phyloP scores from a whole-genome alignment of 768 basidiomycete genomes.

The Kondoa subrosea region DNA sequence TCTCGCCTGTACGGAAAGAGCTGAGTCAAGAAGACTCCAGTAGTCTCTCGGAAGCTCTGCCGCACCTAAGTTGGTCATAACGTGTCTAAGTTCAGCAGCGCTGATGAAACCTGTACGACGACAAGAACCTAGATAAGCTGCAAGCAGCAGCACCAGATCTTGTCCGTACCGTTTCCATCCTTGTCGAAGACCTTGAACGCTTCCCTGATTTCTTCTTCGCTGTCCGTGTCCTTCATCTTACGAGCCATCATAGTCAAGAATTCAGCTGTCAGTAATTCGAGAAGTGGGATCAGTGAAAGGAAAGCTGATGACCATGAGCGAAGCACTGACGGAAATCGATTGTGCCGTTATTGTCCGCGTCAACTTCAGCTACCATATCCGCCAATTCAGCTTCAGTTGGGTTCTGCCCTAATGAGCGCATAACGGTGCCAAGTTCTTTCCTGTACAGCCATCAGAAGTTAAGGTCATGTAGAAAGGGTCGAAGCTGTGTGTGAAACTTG shows the following conservation, averaged over 20 bases:
- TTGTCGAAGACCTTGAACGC: slow-evolving; percentile 96
- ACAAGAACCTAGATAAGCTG: neutral
- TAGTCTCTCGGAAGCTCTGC: neutral
- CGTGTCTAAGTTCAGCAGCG: slow-evolving; percentile 66
- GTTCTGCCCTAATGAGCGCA: slow-evolving; percentile 84
- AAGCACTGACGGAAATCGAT: slow-evolving; percentile 67
- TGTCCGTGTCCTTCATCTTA: slow-evolving; percentile 80
- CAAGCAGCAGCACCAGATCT: neutral
- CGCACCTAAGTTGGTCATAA: slow-evolving; percentile 78
- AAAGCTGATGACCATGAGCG: neutral
- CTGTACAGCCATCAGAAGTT: neutral
- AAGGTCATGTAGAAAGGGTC: neutral
- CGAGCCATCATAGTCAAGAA: slow-evolving; percentile 35
- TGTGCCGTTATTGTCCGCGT: slow-evolving; percentile 70
- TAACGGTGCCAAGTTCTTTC: slow-evolving; percentile 75
- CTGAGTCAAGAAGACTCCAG: neutral
- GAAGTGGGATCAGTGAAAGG: neutral
- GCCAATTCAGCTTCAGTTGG: slow-evolving; percentile 79
- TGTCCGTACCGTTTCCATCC: slow-evolving; percentile 53
- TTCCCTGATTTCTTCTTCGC: slow-evolving; percentile 86
- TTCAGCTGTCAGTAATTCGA: slow-evolving; percentile 14
- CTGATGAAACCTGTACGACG: slow-evolving; percentile 52
- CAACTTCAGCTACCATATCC: slow-evolving; percentile 92
- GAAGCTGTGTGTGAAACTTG: slow-evolving; percentile 7
- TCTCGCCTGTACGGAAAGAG: slow-evolving; percentile 8